Conservation (phyloP, 352 stramenopile genomes). For the Phytopythium chamaehyphon region DNA sequence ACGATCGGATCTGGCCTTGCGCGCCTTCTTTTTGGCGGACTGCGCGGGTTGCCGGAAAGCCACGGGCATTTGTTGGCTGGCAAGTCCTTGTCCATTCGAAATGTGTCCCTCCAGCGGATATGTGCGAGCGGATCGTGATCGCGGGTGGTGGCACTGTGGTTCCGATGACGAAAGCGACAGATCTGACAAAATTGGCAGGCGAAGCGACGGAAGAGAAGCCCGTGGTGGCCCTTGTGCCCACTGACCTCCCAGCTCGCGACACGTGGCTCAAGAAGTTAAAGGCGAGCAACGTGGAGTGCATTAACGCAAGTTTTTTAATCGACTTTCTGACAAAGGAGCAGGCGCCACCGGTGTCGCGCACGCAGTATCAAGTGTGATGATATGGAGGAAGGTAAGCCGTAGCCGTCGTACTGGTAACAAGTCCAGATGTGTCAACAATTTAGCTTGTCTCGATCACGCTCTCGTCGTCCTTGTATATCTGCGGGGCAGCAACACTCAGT, state of each 20-base stretch:
- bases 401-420: not conserved
- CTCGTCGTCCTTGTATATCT: constrained; percentile 47
- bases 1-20: constrained; percentile 68
- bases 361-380: constrained; percentile 53
- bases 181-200: constrained; percentile 33
- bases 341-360: constrained; percentile 33
- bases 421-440: not conserved
- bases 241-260: constrained; percentile 51
- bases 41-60: constrained; percentile 29
- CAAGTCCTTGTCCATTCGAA: constrained; percentile 74
- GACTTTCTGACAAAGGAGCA: constrained; percentile 86
- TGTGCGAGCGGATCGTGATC: constrained; percentile 74
- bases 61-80: constrained; percentile 66
- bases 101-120: constrained; percentile 63
- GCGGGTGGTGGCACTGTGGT: constrained; percentile 56
- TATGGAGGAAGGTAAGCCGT: not conserved
- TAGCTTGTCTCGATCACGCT: constrained; percentile 38
- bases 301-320: constrained; percentile 81
- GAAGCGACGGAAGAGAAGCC: constrained; percentile 35
- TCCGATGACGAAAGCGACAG: constrained; percentile 46
- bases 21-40: constrained; percentile 65
- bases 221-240: constrained; percentile 56
- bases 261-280: constrained; percentile 73
- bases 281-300: constrained; percentile 52
- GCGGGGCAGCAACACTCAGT: constrained; percentile 8